These are phyloP conservation scores for Murraya paniculata DNA, from an alignment of 345 rosid species.

Conservation along the genomic window DNA sequence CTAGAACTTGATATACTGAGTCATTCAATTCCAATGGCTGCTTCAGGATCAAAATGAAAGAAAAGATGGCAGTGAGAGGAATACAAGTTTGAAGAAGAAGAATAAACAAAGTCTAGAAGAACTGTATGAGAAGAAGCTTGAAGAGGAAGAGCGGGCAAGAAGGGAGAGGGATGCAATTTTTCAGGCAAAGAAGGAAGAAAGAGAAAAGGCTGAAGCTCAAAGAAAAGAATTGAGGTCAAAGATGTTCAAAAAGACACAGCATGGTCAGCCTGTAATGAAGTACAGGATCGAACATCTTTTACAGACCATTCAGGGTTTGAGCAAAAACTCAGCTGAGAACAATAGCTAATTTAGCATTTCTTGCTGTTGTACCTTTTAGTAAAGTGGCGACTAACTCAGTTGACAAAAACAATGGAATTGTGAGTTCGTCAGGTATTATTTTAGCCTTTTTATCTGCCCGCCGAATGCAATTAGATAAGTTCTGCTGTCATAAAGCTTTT, in stretches of 20 bases:
- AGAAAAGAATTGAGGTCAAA: slow-evolving; percentile 62
- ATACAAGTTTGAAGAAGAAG: slow-evolving; percentile 24
- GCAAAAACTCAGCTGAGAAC: slow-evolving; percentile 8
- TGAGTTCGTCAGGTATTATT: neutral
- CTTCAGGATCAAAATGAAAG: slow-evolving; percentile 30
- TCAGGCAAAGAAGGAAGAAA: slow-evolving; percentile 64
- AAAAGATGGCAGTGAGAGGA: slow-evolving; percentile 25
- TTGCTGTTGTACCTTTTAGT: neutral
- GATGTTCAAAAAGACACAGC: slow-evolving; percentile 71
- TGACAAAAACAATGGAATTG: neutral
- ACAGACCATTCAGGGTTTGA: slow-evolving; percentile 60
- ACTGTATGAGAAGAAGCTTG: slow-evolving; percentile 61
- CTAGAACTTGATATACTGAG: neutral
- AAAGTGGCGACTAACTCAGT: neutral
- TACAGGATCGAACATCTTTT: slow-evolving; percentile 82
- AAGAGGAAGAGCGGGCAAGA: slow-evolving; percentile 65
- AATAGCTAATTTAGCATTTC: neutral
- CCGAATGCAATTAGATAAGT: neutral
- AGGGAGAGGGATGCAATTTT: slow-evolving; percentile 57
- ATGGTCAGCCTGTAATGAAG: slow-evolving; percentile 92
- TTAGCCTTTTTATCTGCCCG: too few relatives aligned
- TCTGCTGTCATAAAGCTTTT: slow-evolving; percentile 2
- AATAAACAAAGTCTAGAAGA: slow-evolving; percentile 42
- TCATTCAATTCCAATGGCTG: neutral
- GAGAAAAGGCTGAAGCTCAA: slow-evolving; percentile 61